These are phyloP conservation scores for Rutstroemia sydowiana DNA, from an alignment of 2,329 filamentous ascomycete genomes.

Conservation along the genomic window DNA sequence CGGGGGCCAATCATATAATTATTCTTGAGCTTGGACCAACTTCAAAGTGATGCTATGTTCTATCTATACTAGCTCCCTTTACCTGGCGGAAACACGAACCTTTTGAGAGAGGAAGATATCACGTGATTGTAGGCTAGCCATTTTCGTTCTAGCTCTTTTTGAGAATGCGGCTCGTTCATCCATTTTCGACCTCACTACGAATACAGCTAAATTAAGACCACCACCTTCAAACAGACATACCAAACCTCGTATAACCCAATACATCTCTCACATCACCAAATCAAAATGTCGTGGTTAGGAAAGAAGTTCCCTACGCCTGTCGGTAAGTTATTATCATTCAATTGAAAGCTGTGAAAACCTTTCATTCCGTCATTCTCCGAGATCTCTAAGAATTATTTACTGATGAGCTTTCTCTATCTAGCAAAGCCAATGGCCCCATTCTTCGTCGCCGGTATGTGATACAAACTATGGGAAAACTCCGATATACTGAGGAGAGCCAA, in stretches of 20 bases:
- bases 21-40: too few relatives aligned
- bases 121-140: not conserved
- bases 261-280: conserved; percentile 27
- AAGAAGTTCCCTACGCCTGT: conserved; percentile 79
- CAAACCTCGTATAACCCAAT: conserved; percentile 24
- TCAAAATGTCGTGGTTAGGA: conserved; percentile 70
- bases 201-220: not conserved
- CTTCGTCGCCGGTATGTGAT: conserved; percentile 79
- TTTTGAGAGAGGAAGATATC: fast-evolving
- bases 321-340: conserved; percentile 51
- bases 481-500: too few relatives aligned
- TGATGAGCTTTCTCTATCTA: conserved; percentile 35
- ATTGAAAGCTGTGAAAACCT: conserved; percentile 10
- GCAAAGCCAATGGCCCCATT: conserved; percentile 89
- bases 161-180: not conserved
- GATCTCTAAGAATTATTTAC: not conserved
- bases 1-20: too few relatives aligned
- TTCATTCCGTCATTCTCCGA: conserved; percentile 8
- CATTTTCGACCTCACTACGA: conserved; percentile 1
- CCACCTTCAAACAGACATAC: conserved; percentile 11
- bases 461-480: not conserved
- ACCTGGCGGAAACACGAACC: not conserved
- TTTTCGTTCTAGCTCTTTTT: not conserved
- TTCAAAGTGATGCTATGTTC: too few relatives aligned
- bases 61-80: too few relatives aligned